Conservation (phyloP, 2,329 filamentous ascomycete species). For the Trichoderma simmonsii region DNA sequence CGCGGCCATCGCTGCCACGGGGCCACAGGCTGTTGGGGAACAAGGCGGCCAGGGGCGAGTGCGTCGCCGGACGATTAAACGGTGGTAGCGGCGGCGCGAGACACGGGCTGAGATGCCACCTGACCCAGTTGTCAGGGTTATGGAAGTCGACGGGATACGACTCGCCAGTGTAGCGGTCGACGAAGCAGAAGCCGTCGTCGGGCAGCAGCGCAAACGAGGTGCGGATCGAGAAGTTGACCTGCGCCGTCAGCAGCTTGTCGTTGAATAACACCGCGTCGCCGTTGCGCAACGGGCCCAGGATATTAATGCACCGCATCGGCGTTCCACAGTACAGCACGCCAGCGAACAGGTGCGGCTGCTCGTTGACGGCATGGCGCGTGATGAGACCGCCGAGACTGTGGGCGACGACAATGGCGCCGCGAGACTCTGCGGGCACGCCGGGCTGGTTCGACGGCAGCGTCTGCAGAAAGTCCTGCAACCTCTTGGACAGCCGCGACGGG, state of each 20-base stretch:
- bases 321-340: constrained; percentile 84
- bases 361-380: constrained; percentile 82
- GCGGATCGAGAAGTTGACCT: constrained; percentile 88
- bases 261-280: constrained; percentile 91
- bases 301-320: constrained; percentile 85
- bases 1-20: constrained; percentile 44
- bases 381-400: constrained; percentile 88
- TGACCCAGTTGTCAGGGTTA: constrained; percentile 73
- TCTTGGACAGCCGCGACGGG: constrained; percentile 69
- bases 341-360: constrained; percentile 77
- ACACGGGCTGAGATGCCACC: constrained; percentile 74
- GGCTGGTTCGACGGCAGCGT: constrained; percentile 70
- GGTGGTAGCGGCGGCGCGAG: constrained; percentile 65
- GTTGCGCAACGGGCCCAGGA: constrained; percentile 82
- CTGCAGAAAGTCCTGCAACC: constrained; percentile 71
- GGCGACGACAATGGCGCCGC: constrained; percentile 77
- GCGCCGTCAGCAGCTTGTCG: constrained; percentile 83
- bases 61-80: constrained; percentile 38
- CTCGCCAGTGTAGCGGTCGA: constrained; percentile 77
- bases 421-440: constrained; percentile 47
- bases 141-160: constrained; percentile 84
- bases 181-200: constrained; percentile 81
- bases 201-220: constrained; percentile 84
- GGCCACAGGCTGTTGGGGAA: constrained; percentile 45
- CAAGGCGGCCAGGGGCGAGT: constrained; percentile 47